A percentile compares a stretch with the other conserved stretches of the same genome.
phyloP scores from a whole-genome alignment of 1,284 basidiomycete species.

The Golubevia sp. region DNA sequence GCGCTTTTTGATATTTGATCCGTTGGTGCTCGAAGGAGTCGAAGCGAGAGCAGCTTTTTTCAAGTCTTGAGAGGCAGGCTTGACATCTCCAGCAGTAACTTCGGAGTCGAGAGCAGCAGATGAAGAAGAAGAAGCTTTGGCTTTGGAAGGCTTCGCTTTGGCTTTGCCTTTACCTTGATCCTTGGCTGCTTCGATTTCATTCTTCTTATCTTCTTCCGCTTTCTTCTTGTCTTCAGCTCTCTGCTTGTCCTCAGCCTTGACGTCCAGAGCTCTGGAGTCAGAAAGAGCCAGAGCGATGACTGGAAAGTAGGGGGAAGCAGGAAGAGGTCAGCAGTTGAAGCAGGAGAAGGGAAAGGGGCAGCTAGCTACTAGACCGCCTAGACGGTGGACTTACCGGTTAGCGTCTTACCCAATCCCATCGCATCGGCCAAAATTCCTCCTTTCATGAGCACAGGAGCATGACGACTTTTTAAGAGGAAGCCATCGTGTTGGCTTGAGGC shows the following conservation, averaged over 20 bases:
- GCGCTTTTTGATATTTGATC: not conserved
- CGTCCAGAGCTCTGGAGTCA: not conserved
- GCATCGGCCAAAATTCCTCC: slow-evolving; percentile 14
- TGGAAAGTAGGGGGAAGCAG: no score
- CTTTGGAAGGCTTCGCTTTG: no score
- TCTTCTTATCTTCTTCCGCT: not conserved
- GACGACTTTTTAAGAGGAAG: not conserved
- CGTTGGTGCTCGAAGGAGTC: not conserved
- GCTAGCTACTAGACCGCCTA: no score
- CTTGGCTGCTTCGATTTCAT: not conserved
- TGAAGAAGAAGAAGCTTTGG: not conserved
- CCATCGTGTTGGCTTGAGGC: not conserved
- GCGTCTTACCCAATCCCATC: slow-evolving; percentile 22
- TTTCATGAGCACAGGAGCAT: slow-evolving; percentile 7
- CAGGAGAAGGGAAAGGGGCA: no score
- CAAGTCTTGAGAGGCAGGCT: not conserved
- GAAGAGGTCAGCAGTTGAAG: no score
- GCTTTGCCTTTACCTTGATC: no score
- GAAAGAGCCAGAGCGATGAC: not conserved
- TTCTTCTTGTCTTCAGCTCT: not conserved
- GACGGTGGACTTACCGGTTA: no score
- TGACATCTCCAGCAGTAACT: not conserved
- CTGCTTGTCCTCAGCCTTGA: not conserved
- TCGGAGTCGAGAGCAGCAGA: not conserved
- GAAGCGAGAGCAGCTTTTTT: not conserved